A percentile compares a stretch with the other conserved stretches of the same genome.
Evolutionary conservation across 352 stramenopile species (phyloP).

Genomic region (Phytopythium sindhum): DNA sequence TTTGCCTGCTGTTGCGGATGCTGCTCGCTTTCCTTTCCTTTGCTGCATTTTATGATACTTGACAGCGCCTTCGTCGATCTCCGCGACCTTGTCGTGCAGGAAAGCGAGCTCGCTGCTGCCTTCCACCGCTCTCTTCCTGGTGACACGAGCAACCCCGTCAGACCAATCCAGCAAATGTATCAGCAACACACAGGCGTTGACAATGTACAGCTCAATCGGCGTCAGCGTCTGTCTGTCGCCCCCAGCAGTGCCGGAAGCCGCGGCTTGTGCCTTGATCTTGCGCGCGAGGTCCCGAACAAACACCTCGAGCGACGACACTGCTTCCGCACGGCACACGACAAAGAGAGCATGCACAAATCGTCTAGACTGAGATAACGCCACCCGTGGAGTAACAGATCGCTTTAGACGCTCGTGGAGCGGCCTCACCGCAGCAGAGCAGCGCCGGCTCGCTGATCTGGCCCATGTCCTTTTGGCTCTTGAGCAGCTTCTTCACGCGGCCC

Average conservation of each 20-base stretch:
- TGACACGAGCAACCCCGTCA: conserved; percentile 3
- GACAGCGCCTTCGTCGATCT: conserved; percentile 56
- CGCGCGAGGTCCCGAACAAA: conserved; percentile 58
- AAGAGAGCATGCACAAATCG: neutral
- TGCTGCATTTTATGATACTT: conserved; percentile 50
- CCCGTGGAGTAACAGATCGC: no score
- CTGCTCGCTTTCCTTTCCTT: conserved; percentile 21
- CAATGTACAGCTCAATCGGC: conserved; percentile 55
- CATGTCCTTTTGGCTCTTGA: conserved; percentile 70
- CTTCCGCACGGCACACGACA: neutral
- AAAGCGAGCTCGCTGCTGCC: conserved; percentile 42
- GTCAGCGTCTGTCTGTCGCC: conserved; percentile 27
- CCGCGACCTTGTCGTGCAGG: conserved; percentile 44
- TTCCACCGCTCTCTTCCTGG: conserved; percentile 55
- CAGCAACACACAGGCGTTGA: no score
- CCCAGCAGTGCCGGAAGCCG: neutral
- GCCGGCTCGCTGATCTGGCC: conserved; percentile 57
- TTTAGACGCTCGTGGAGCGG: neutral
- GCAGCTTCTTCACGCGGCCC: conserved; percentile 63
- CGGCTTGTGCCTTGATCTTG: conserved; percentile 31
- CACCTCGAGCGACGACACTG: conserved; percentile 52
- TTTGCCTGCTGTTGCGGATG: neutral
- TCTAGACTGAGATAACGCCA: no score
- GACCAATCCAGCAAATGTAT: neutral
- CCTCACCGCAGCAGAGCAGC: conserved; percentile 40